Percentiles rank a stretch among this genome's conserved stretches.
These are phyloP conservation scores for Bipolaris oryzae DNA, from an alignment of 2,329 filamentous ascomycete species.

Conservation along the genomic window DNA sequence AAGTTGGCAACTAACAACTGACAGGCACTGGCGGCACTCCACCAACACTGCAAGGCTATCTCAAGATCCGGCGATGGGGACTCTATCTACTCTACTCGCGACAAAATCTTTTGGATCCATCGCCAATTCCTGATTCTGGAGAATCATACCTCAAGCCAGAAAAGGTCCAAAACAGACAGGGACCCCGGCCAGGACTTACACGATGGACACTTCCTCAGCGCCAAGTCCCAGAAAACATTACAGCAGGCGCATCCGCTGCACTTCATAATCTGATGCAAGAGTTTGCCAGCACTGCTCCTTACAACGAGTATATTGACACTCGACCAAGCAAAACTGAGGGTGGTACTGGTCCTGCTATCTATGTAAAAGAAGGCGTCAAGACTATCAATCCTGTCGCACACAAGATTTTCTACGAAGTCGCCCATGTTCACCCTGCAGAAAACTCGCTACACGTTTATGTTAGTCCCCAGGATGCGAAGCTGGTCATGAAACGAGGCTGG, in stretches of 20 bases:
- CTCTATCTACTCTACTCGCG: slow-evolving; percentile 34
- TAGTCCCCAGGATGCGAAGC: slow-evolving; percentile 74
- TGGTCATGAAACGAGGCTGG: slow-evolving; percentile 77
- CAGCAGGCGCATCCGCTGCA: slow-evolving; percentile 21
- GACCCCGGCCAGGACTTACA: slow-evolving; percentile 27
- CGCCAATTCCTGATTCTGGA: slow-evolving; percentile 32
- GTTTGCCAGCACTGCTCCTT: slow-evolving; percentile 27
- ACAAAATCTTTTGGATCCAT: slow-evolving; percentile 33
- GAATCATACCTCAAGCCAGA: slow-evolving; percentile 31
- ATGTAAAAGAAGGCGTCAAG: slow-evolving; percentile 32
- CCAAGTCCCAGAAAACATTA: slow-evolving; percentile 31
- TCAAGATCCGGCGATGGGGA: slow-evolving; percentile 39
- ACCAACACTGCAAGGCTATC: slow-evolving; percentile 37
- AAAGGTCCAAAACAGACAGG: slow-evolving; percentile 27
- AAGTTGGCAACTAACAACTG: slow-evolving; percentile 2
- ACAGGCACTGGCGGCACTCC: slow-evolving; percentile 42
- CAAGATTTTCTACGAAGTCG: slow-evolving; percentile 42
- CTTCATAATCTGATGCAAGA: slow-evolving; percentile 31
- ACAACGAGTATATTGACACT: slow-evolving; percentile 26
- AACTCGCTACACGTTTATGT: slow-evolving; percentile 79
- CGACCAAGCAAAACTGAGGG: slow-evolving; percentile 40
- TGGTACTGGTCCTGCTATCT: slow-evolving; percentile 40
- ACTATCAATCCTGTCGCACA: slow-evolving; percentile 37
- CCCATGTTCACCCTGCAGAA: slow-evolving; percentile 76
- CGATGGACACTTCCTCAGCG: slow-evolving; percentile 43